Conservation (phyloP, 805 yeast genomes). For the Ogataea minuta region DNA sequence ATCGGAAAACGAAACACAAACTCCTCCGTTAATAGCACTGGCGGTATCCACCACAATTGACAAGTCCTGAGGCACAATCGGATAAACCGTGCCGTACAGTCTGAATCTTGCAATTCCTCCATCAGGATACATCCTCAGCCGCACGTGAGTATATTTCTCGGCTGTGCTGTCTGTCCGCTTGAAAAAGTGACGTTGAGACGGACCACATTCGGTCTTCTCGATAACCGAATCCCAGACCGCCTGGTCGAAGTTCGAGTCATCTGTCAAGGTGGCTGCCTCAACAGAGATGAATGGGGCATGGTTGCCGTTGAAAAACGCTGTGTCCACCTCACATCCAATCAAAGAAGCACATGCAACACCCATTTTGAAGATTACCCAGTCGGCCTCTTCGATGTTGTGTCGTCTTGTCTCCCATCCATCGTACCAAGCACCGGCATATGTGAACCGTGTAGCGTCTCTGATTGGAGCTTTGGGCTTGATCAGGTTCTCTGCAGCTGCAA, state of each 20-base stretch:
- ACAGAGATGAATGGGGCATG: conserved; percentile 90
- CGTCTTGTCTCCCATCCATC: conserved; percentile 99
- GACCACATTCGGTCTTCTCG: conserved; percentile 78
- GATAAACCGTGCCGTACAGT: conserved; percentile 78
- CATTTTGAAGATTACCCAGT: conserved; percentile 79
- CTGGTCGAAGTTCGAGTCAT: conserved; percentile 33
- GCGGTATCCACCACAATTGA: conserved; percentile 66
- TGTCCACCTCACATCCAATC: conserved; percentile 85
- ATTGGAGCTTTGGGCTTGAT: conserved; percentile 79
- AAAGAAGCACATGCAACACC: conserved; percentile 82
- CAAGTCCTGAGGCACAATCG: conserved; percentile 55
- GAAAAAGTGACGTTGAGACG: conserved; percentile 83
- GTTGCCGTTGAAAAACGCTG: conserved; percentile 92
- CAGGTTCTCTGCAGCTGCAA: conserved; percentile 87
- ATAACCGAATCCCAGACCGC: conserved; percentile 71
- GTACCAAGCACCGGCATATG: conserved; percentile 92
- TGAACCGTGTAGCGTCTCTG: conserved; percentile 75
- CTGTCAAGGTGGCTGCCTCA: conserved; percentile 55
- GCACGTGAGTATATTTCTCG: conserved; percentile 68
- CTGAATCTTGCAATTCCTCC: conserved; percentile 97
- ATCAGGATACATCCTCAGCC: conserved; percentile 93
- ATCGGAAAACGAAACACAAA: conserved; percentile 77
- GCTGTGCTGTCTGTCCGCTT: conserved; percentile 57
- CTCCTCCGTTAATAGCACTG: conserved; percentile 82
- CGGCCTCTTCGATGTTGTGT: conserved; percentile 81